These are phyloP conservation scores for Phytopythium litorale DNA, from an alignment of 352 stramenopile species.

Conservation along the genomic window DNA sequence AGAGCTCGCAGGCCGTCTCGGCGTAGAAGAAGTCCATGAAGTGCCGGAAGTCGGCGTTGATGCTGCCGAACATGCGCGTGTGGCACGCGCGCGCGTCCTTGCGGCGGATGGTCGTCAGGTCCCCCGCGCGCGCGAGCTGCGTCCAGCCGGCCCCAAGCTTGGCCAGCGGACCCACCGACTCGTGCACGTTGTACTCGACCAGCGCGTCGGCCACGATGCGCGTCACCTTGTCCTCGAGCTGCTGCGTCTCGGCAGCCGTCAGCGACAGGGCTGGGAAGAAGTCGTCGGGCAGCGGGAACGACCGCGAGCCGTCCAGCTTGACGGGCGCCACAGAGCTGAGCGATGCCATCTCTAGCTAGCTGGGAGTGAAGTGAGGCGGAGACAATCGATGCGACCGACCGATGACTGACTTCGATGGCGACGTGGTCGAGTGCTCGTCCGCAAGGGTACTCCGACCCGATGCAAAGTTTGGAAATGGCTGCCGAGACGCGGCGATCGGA, in stretches of 20 bases:
- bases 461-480: constrained; percentile 1
- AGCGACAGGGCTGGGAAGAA: constrained; percentile 36
- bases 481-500: neutral
- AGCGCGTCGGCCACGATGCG: constrained; percentile 18
- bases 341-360: neutral
- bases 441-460: neutral
- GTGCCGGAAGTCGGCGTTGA: constrained; percentile 47
- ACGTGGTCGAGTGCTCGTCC: too few species aligned
- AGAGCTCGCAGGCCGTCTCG: constrained; percentile 52
- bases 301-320: neutral
- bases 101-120: constrained; percentile 26
- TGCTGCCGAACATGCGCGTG: constrained; percentile 53
- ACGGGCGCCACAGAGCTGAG: neutral
- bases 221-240: constrained; percentile 24
- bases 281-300: constrained; percentile 36
- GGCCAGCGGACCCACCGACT: constrained; percentile 13
- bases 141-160: constrained; percentile 15
- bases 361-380: neutral
- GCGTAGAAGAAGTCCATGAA: constrained; percentile 72
- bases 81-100: constrained; percentile 18
- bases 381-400: too few species aligned
- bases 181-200: constrained; percentile 27
- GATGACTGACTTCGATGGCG: too few species aligned
- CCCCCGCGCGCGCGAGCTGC: constrained; percentile 19
- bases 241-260: constrained; percentile 24